Evolutionary conservation across 2,329 filamentous ascomycete genomes (phyloP).

Genomic region (Cladosporium sp.): DNA sequence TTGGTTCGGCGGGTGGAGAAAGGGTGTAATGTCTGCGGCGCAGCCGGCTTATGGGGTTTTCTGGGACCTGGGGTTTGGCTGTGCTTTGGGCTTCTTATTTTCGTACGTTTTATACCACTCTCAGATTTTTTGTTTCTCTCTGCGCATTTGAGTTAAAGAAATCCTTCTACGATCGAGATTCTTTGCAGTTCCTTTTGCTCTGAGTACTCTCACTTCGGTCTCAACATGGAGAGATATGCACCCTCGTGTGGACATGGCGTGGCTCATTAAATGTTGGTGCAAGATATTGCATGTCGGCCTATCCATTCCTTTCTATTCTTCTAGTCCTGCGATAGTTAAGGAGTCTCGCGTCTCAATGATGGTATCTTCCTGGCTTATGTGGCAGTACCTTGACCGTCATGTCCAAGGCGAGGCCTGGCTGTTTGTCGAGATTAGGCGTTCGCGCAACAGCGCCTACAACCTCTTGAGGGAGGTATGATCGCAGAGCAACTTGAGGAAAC

Average conservation of each 20-base stretch:
- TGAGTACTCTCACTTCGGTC: not conserved
- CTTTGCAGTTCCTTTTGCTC: not conserved
- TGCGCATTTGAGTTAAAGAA: not conserved
- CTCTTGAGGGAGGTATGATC: not conserved
- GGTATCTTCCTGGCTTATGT: not conserved
- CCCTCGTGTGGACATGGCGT: too few relatives aligned
- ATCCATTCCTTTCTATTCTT: not conserved
- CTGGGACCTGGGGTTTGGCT: not conserved
- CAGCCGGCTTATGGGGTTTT: not conserved
- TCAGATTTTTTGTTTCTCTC: not conserved
- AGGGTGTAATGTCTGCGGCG: not conserved
- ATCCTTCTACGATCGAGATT: not conserved
- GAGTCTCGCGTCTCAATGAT: not conserved
- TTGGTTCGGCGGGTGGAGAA: not conserved
- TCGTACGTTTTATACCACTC: conserved; percentile 6
- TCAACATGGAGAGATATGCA: too few relatives aligned
- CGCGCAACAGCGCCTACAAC: not conserved
- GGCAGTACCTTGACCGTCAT: not conserved
- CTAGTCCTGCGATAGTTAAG: not conserved
- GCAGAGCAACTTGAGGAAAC: not conserved
- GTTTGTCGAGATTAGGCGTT: not conserved
- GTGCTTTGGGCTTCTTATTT: not conserved
- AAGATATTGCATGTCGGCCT: not conserved
- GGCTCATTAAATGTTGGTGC: not conserved
- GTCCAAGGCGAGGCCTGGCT: not conserved